Evolutionary conservation across 768 basidiomycete species (phyloP), one percentile per base, ranked within the genome.

Genomic region (Boletus tomentosulus): DNA sequence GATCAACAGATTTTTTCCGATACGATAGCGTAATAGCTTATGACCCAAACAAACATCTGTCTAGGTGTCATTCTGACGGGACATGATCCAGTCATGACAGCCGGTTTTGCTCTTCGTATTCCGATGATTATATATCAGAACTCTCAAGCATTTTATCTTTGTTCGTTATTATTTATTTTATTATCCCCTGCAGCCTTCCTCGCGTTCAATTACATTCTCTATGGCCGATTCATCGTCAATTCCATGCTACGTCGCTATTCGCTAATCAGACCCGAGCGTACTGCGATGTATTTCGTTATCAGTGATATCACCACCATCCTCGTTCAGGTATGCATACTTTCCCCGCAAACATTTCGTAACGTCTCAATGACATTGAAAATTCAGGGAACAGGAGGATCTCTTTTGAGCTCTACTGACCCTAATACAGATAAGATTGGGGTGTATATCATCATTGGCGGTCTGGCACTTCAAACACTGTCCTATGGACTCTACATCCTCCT

Each of bases 171-270:
- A 11, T 55, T 70, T 11, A 61, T 64, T 34, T 49, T 72, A 15
- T 50, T 60, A 19, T 50, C 66, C 4, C 72, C 70, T 1, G 58
- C 66, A 4, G 50, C 61, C 2, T 71, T 66, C 42, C 56, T 73
- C 19, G 70, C 72, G 15, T 73, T 68, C 38, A 63, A 71, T 48
- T 71, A 70, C 44, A 67, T 73, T 24, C 48, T 70, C 9, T 71
- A 68, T 24, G 69, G 72, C 3, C 57, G 59, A 22, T 60, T 73
- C 15, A 39, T 67, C 0, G 39, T 58, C 44, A 45, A 41, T 12
- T 67, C 59, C 8, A 52, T 62, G 13, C 52, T 60, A 1, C 59
- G 52, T 42, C 54, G 44, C 9, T 56, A 69, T 39, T 64, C 64
- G 8, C 31, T 58, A 24, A 62, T 71, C 46, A 53, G 50, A 28